A percentile compares a stretch with the other conserved stretches of the same genome.
Conservation (phyloP, 2,329 filamentous ascomycete species). For the Acephala macrosclerotiorum region DNA sequence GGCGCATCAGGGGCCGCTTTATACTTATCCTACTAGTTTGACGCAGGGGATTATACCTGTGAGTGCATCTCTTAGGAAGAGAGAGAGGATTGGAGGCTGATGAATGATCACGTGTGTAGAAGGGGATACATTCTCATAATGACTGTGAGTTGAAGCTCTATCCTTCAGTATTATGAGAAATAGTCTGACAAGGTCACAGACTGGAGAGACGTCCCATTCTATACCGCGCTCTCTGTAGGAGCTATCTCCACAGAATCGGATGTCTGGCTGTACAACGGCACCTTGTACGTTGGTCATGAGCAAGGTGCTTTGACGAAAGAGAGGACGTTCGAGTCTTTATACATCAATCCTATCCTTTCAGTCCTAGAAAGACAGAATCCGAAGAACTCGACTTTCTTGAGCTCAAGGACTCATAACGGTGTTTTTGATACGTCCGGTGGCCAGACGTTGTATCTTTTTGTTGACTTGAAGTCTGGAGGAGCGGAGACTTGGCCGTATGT, state of each 20-base stretch:
- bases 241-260: conserved; percentile 39
- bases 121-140: conserved; percentile 63
- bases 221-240: conserved; percentile 37
- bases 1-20: conserved; percentile 58
- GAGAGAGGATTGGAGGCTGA: not conserved
- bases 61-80: conserved; percentile 33
- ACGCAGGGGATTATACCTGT: conserved; percentile 66
- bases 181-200: conserved; percentile 22
- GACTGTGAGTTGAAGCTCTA: conserved; percentile 60
- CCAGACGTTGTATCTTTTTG: conserved; percentile 70
- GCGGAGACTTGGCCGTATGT: conserved; percentile 62
- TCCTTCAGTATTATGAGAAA: conserved; percentile 50
- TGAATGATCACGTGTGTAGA: conserved; percentile 43
- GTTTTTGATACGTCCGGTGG: conserved; percentile 62
- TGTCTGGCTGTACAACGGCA: conserved; percentile 42
- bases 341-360: conserved; percentile 40
- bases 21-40: conserved; percentile 67
- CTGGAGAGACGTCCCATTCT: conserved; percentile 41
- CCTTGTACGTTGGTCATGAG: conserved; percentile 40
- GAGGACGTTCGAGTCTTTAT: conserved; percentile 39
- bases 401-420: conserved; percentile 59
- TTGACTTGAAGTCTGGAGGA: conserved; percentile 68
- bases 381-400: conserved; percentile 53
- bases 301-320: conserved; percentile 33
- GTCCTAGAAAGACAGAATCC: conserved; percentile 40